Evolutionary conservation across 164 flowering plant species (phyloP).

Genomic region (Magnolia kwangsiensis): DNA sequence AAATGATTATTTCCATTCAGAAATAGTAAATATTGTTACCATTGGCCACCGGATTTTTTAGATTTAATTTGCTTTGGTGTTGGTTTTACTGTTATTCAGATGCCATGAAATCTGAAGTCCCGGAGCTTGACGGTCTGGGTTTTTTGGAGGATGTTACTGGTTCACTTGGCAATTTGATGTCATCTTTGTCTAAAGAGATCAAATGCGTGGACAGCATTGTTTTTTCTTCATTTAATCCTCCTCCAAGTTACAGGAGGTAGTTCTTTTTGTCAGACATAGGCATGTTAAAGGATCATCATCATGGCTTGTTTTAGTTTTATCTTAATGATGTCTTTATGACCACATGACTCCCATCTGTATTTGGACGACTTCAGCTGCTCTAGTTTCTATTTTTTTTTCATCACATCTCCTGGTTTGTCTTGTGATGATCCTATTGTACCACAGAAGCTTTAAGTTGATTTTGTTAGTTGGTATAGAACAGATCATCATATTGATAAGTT

Average conservation of each 20-base stretch:
- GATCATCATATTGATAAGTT: too few species aligned
- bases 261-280: neutral
- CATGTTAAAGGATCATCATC: neutral
- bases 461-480: neutral
- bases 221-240: constrained; percentile 94
- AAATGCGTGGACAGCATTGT: constrained; percentile 83
- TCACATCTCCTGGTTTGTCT: neutral
- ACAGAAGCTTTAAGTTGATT: neutral
- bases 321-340: neutral
- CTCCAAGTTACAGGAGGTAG: constrained; percentile 93
- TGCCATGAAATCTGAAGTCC: constrained; percentile 52
- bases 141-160: constrained; percentile 88
- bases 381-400: neutral
- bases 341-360: neutral
- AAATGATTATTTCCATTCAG: neutral
- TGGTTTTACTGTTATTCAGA: constrained; percentile 32
- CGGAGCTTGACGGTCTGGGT: constrained; percentile 89
- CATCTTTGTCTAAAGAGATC: constrained; percentile 54
- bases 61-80: neutral
- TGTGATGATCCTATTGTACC: neutral
- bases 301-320: neutral
- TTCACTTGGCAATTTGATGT: constrained; percentile 56
- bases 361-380: neutral
- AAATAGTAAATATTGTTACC: neutral
- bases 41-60: neutral